Evolutionary conservation across 805 yeast species (phyloP), one percentile per base, ranked within the genome.

Genomic region (Kazachstania taianensis): DNA sequence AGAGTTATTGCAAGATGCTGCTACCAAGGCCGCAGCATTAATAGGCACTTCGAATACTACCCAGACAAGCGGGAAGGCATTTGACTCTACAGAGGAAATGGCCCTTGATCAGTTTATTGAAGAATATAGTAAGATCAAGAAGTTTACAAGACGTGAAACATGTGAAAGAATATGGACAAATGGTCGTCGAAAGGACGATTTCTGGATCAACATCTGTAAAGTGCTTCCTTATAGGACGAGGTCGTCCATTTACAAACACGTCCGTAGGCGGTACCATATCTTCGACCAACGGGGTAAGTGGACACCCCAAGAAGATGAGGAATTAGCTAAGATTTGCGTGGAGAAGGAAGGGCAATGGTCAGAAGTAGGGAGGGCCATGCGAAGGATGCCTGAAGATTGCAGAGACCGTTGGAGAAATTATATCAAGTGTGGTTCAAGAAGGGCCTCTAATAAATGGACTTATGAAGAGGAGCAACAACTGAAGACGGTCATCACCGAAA

Each of bases 361-460:
- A 46, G 66, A 67, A 28, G 82, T 89, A 41, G 96, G 96, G 6
- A 70, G 70, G 36, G 63, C 66, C 6, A 66, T 89, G 73, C 84
- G 82, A 10, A 68, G 97, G 50, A 89, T 89, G 97, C 96, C 97
- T 0, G 97, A 89, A 53, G 97, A 89, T 61, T 87, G 96, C 58
- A 71, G 97, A 48, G 97, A 89, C 57, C 69, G 97, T 48, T 89
- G 94, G 94, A 70, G 97, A 58, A 89, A 89, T 55, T 89, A 87
- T 54, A 81, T 87, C 43, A 87, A 87, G 57, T 89, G 96, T 63
- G 96, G 96, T 17, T 67, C 66, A 13, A 73, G 73, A 37, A 67
- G 96, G 44, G 74, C 77, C 7, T 70, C 73, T 33, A 81, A 82
- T 55, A 83, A 81, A 53, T 87, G 97, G 97, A 64, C 79, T 0